Base-by-base conservation (phyloP, 805 yeast species). In the Millerago galiae region DNA sequence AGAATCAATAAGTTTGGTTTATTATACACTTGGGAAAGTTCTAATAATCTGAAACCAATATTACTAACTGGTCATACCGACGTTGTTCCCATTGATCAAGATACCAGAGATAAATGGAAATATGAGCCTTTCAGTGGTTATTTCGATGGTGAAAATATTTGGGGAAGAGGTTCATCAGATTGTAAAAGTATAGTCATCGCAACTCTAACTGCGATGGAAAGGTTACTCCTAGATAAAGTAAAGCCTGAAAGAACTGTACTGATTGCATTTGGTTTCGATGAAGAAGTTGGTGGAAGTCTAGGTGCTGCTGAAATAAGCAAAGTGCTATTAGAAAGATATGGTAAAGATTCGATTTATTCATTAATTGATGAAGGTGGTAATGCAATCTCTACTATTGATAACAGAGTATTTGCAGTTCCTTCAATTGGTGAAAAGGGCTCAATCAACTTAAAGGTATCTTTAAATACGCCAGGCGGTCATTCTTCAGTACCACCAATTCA, bases 31-130 rank as follows among this genome's bases (percentile, higher is more conserved):
- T 75, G 85, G 75, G 55, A 70, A 45, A 93, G 95, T 5, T 58
- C 74, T 5, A 54, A 73, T 37, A 31, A 52, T 4, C 63, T 80
- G 48, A 79, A 81, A 57, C 95, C 95, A 12, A 51, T 80, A 24
- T 55, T 86, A 61, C 65, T 84, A 39, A 75, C 83, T 54, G 90
- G 91, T 1, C 95, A 86, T 58, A 83, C 77, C 59, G 95, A 85
- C 54, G 86, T 81, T 5, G 95, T 86, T 18, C 95, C 95, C 1
- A 82, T 83, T 9, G 83, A 79, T 51, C 58, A 61, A 12, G 74
- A 71, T 26, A 77, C 88, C 0, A 60, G 69, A 40, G 60, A 56
- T 24, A 66, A 74, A 43, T 86, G 95, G 95, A 63, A 64, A 1
- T 68, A 76, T 55, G 77, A 75, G 7, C 93, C 95, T 4, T 83